These are phyloP conservation scores for Irpex rosettiformis DNA, from an alignment of 1,284 basidiomycete species.

Conservation along the genomic window DNA sequence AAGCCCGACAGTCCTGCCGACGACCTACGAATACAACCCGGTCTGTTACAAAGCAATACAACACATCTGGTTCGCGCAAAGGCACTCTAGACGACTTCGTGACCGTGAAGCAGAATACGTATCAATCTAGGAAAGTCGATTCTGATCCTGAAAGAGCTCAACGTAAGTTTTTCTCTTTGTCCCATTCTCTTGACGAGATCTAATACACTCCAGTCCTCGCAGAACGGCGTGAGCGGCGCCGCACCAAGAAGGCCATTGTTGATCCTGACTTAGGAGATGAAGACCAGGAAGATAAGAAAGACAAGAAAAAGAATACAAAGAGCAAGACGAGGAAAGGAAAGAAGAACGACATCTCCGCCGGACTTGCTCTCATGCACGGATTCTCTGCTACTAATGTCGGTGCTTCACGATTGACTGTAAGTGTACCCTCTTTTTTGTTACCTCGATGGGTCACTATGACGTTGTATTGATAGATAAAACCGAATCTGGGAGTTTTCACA, in stretches of 20 bases:
- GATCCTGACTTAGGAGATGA: slow-evolving; percentile 26
- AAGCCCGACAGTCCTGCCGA: not conserved
- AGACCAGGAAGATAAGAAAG: slow-evolving; percentile 3
- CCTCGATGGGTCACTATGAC: no score
- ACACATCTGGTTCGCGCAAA: not conserved
- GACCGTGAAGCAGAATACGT: not conserved
- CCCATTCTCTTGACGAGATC: not conserved
- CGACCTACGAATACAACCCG: not conserved
- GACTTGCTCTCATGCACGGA: slow-evolving; percentile 70
- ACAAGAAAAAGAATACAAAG: slow-evolving; percentile 10
- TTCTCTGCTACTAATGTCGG: slow-evolving; percentile 70
- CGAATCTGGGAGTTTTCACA: slow-evolving; percentile 59
- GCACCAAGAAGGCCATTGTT: slow-evolving; percentile 41
- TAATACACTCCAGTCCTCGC: slow-evolving; percentile 3
- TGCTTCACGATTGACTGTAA: slow-evolving; percentile 66
- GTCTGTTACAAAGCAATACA: not conserved
- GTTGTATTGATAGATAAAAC: slow-evolving; percentile 37
- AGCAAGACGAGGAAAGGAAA: slow-evolving; percentile 24
- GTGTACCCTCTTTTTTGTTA: slow-evolving; percentile 18
- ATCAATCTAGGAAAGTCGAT: not conserved
- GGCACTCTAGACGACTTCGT: not conserved
- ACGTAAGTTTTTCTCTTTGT: slow-evolving; percentile 20
- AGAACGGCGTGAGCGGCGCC: slow-evolving; percentile 32
- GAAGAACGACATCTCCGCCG: slow-evolving; percentile 40
- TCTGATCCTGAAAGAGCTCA: slow-evolving; percentile 26